A percentile compares a stretch with the other conserved stretches of the same genome.
phyloP scores from a whole-genome alignment of 1,284 basidiomycete species.

The Phylloporus sp. region DNA sequence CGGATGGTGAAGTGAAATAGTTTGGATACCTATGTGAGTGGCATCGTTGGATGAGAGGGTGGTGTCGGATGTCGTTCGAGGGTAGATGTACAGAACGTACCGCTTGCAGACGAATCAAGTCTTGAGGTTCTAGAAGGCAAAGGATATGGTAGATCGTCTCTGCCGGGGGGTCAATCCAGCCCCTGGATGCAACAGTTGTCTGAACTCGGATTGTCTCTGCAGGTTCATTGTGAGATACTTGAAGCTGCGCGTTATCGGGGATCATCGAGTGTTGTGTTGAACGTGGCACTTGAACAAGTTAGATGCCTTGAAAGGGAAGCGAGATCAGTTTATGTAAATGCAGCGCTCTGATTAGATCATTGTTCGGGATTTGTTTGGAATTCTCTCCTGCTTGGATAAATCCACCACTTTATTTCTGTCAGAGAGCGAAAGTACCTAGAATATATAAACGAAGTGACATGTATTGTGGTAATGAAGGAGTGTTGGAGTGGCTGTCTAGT shows the following conservation, averaged over 20 bases:
- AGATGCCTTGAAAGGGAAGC: too few species aligned
- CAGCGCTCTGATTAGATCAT: too few species aligned
- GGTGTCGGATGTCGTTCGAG: too few species aligned
- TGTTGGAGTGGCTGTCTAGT: constrained; percentile 5
- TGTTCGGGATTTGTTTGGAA: too few species aligned
- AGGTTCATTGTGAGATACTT: neutral
- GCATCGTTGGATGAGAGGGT: too few species aligned
- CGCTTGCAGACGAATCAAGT: constrained; percentile 19
- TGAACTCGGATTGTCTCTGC: neutral
- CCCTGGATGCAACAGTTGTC: too few species aligned
- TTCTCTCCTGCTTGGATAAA: too few species aligned
- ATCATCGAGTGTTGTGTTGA: constrained; percentile 11
- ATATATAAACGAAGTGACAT: neutral
- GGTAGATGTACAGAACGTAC: constrained; percentile 21
- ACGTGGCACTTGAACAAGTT: too few species aligned
- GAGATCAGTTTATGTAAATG: too few species aligned
- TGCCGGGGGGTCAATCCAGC: constrained; percentile 13
- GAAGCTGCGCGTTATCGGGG: constrained; percentile 3
- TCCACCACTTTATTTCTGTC: too few species aligned
- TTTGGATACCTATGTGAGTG: constrained; percentile 29
- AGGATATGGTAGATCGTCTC: constrained; percentile 23
- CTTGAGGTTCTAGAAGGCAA: constrained; percentile 10
- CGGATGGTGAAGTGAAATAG: constrained; percentile 14
- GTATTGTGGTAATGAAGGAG: constrained; percentile 21
- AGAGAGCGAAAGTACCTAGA: neutral